A percentile compares a stretch with the other conserved stretches of the same genome.
Evolutionary conservation across 371 early-diverging fungal species (phyloP).

Genomic region (Apophysomyces sp.): DNA sequence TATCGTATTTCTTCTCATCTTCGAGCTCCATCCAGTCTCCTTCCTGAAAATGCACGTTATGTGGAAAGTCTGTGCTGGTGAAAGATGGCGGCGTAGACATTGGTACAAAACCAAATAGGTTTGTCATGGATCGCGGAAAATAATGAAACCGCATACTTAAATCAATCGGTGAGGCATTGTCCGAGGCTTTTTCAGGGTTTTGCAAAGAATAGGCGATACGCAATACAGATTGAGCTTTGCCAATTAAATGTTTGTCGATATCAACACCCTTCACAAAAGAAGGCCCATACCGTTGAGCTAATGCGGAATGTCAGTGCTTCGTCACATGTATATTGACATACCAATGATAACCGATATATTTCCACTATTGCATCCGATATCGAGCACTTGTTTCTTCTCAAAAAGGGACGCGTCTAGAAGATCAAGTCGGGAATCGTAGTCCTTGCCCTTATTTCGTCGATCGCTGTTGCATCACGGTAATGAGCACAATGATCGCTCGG

Average conservation of each 20-base stretch:
- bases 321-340: slow-evolving; percentile 7
- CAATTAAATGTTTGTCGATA: slow-evolving; percentile 70
- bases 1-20: slow-evolving; percentile 39
- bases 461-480: slow-evolving; percentile 4
- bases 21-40: slow-evolving; percentile 31
- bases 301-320: neutral
- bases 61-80: slow-evolving; percentile 51
- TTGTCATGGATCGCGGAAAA: slow-evolving; percentile 63
- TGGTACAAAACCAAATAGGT: slow-evolving; percentile 56
- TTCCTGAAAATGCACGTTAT: slow-evolving; percentile 58
- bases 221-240: slow-evolving; percentile 56
- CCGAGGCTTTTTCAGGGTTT: slow-evolving; percentile 18
- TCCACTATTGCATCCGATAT: slow-evolving; percentile 89
- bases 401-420: slow-evolving; percentile 56
- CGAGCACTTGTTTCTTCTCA: slow-evolving; percentile 61
- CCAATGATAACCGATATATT: slow-evolving; percentile 66
- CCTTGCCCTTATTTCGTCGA: slow-evolving; percentile 20
- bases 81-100: slow-evolving; percentile 22
- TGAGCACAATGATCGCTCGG: neutral
- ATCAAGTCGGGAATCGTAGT: slow-evolving; percentile 63
- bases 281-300: slow-evolving; percentile 51
- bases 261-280: slow-evolving; percentile 69
- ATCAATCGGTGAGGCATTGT: slow-evolving; percentile 15
- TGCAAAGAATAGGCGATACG: slow-evolving; percentile 43
- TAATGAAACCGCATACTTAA: slow-evolving; percentile 40